Base-by-base conservation (phyloP, 1,284 basidiomycete species). In the Cryptococcus maquisensis region DNA sequence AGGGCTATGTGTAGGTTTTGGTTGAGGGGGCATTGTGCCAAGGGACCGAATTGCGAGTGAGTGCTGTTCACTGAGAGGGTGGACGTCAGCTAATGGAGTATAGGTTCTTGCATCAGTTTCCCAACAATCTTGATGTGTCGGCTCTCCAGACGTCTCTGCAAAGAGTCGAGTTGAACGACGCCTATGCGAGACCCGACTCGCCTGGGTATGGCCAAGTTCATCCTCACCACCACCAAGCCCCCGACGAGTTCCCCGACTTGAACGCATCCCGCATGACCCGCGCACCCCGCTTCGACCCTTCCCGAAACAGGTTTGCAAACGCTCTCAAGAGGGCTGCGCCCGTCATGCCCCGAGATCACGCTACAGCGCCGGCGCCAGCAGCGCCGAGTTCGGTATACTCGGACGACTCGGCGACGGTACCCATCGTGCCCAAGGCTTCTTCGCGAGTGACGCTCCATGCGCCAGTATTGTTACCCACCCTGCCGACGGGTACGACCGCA, bases 1-100 rank as follows among this genome's bases (percentile, higher is more conserved):
- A 84, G 91, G 41, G 94, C 94, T 0, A 77, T 97, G 21, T 98
- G 92, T 76, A 88, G 95, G 35, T 98, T 98, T 79, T 99, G 95
- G 95, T 82, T 99, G 40, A 84, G 93, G 48, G 95, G 95, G 4
- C 93, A 92, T 53, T 97, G 93, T 70, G 89, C 91, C 43, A 97
- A 97, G 74, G 87, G 91, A 49, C 92, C 95, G 56, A 84, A 82
- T 61, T 76, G 73, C 74, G 73, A 73, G 73, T 73, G 54, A 66
- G 69, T 71, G 23, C 62, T 53, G 18, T 23, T n/a, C 51, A 32
- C 24, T n/a, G 20, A 23, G 21, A 16, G 9, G 13, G 16, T 36
- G 16, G 15, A 47, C 50, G 21, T 13, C 26, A 53, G 38, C 46
- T 66, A 16, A 60, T 51, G 35, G 40, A 54, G 47, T 50, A 46